phyloP scores from a whole-genome alignment of 768 basidiomycete species.

The Serendipita indica region DNA sequence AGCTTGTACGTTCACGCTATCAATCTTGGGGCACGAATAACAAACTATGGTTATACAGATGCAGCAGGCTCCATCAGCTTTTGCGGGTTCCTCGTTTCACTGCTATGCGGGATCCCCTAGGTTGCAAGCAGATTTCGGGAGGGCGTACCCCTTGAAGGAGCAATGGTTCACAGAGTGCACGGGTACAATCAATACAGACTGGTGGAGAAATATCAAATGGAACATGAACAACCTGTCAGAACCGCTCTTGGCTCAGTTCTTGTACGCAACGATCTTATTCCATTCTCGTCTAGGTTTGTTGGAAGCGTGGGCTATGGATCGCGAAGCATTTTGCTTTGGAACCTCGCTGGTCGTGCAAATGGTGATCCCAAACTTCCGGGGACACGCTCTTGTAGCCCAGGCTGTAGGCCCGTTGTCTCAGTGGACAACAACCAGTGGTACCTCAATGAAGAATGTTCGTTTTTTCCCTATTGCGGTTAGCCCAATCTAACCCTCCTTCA shows the following conservation, averaged over 20 bases:
- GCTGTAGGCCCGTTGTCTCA: constrained; percentile 53
- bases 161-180: constrained; percentile 47
- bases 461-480: neutral
- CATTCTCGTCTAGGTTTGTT: constrained; percentile 12
- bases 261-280: neutral
- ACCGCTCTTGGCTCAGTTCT: neutral
- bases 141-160: constrained; percentile 42
- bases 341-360: constrained; percentile 46
- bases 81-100: constrained; percentile 41
- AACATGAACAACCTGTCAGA: constrained; percentile 51
- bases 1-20: constrained; percentile 27
- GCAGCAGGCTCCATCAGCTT: constrained; percentile 12
- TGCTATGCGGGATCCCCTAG: constrained; percentile 46
- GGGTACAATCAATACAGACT: constrained; percentile 50
- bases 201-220: constrained; percentile 78
- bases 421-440: constrained; percentile 50
- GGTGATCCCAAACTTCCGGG: constrained; percentile 55
- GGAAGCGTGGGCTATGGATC: constrained; percentile 16
- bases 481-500: constrained; percentile 16
- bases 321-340: constrained; percentile 55
- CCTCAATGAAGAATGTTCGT: constrained; percentile 60
- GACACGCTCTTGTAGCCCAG: constrained; percentile 44
- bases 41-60: constrained; percentile 11
- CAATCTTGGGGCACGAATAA: neutral
- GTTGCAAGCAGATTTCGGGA: constrained; percentile 42